Conservation (phyloP, 345 rosid species). For the Arabidopsis thaliana region DNA sequence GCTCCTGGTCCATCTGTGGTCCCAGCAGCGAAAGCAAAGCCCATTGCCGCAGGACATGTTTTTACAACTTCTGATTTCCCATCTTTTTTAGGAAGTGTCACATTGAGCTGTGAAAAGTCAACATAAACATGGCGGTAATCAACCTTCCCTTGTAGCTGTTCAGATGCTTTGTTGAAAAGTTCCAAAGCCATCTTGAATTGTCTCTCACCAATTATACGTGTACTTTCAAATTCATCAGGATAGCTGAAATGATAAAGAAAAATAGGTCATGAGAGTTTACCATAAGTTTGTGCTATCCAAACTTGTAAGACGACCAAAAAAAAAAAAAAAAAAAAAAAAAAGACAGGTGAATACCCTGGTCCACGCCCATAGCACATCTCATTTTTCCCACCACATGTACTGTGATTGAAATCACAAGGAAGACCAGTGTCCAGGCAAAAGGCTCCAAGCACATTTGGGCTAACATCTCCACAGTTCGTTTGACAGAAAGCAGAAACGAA, state of each 20-base stretch:
- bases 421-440: conserved; percentile 89
- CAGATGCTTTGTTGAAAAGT: conserved; percentile 85
- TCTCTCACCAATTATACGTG: conserved; percentile 90
- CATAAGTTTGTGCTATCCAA: conserved; percentile 4
- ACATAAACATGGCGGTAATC: conserved; percentile 78
- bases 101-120: conserved; percentile 91
- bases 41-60: conserved; percentile 99
- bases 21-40: conserved; percentile 96
- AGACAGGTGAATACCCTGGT: conserved; percentile 73
- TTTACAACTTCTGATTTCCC: conserved; percentile 75
- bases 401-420: conserved; percentile 98
- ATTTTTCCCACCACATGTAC: conserved; percentile 95
- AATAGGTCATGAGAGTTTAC: conserved; percentile 21
- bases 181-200: conserved; percentile 80
- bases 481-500: conserved; percentile 99
- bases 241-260: conserved; percentile 56
- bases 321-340: conserved; percentile 1
- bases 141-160: conserved; percentile 73
- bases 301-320: not conserved
- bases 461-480: conserved; percentile 96
- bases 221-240: conserved; percentile 98
- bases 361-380: conserved; percentile 95
- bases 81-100: conserved; percentile 58
- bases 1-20: conserved; percentile 99
- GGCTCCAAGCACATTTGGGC: conserved; percentile 96